Conservation (phyloP, 768 basidiomycete genomes). For the Crucibulum laeve region DNA sequence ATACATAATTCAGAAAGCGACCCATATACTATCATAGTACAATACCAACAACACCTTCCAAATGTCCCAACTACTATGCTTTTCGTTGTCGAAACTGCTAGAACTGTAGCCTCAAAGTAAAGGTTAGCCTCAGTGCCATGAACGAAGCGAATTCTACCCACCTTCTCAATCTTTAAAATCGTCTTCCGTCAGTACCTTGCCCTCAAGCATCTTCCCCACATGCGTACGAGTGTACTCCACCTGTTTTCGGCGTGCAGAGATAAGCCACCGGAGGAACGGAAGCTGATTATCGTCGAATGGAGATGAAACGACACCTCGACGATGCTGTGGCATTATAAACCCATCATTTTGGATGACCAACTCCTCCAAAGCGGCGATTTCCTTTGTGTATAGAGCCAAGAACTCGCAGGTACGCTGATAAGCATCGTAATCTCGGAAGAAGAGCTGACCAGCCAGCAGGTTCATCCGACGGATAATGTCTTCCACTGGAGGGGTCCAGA, state of each 20-base stretch:
- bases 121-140: too few relatives aligned
- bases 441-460: constrained; percentile 42
- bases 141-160: too few relatives aligned
- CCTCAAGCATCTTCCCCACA: constrained; percentile 30
- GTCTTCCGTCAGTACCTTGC: not conserved
- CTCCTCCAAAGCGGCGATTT: constrained; percentile 7
- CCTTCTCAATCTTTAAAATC: too few relatives aligned
- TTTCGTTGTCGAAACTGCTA: too few relatives aligned
- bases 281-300: constrained; percentile 33
- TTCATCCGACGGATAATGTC: constrained; percentile 28
- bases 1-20: too few relatives aligned
- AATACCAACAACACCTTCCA: too few relatives aligned
- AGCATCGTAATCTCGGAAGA: constrained; percentile 22
- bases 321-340: constrained; percentile 21
- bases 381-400: constrained; percentile 25
- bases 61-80: too few relatives aligned
- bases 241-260: constrained; percentile 33
- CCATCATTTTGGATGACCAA: constrained; percentile 19
- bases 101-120: too few relatives aligned
- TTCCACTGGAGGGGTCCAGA: constrained; percentile 10
- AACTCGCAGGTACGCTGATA: constrained; percentile 30
- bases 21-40: too few relatives aligned
- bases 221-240: constrained; percentile 30
- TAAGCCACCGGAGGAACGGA: constrained; percentile 23
- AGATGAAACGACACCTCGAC: constrained; percentile 11